Conservation (phyloP, 108 stramenopile genomes). For the Ochromonas danica region DNA sequence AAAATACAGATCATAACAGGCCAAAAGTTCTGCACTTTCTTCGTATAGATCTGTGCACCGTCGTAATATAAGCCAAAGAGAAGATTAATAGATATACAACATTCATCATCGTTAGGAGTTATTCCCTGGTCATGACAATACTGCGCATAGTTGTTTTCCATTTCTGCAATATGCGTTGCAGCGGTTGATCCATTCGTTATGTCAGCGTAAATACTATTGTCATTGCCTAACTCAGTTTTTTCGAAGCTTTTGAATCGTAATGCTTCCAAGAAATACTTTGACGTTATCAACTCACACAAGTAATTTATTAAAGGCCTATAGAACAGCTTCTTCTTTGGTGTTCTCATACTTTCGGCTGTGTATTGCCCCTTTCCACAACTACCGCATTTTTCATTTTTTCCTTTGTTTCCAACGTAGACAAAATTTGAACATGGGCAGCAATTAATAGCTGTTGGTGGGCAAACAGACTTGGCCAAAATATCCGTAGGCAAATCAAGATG, state of each 20-base stretch:
- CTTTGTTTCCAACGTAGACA: conserved; percentile 15
- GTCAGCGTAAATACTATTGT: conserved; percentile 16
- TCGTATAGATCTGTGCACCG: conserved; percentile 21
- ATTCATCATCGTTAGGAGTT: conserved; percentile 16
- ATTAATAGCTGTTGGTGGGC: conserved; percentile 15
- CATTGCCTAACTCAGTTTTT: conserved; percentile 16
- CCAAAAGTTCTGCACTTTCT: conserved; percentile 18
- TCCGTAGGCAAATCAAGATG: conserved; percentile 15
- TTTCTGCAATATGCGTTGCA: conserved; percentile 15
- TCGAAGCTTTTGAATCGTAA: conserved; percentile 16
- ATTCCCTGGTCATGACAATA: conserved; percentile 15
- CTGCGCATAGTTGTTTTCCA: conserved; percentile 15
- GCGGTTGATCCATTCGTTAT: conserved; percentile 15
- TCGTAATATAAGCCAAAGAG: conserved; percentile 26
- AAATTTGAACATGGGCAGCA: conserved; percentile 15
- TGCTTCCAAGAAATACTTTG: conserved; percentile 16
- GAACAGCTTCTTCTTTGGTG: conserved; percentile 15
- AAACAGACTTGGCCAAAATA: conserved; percentile 16
- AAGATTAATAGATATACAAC: conserved; percentile 17
- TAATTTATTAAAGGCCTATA: conserved; percentile 17
- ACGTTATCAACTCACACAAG: conserved; percentile 15
- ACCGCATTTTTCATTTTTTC: conserved; percentile 17
- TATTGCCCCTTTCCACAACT: conserved; percentile 15
- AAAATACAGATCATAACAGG: conserved; percentile 10
- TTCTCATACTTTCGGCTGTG: conserved; percentile 15